Evolutionary conservation across 2,329 filamentous ascomycete genomes (phyloP).

Genomic region (Pestalotiopsis sp.): DNA sequence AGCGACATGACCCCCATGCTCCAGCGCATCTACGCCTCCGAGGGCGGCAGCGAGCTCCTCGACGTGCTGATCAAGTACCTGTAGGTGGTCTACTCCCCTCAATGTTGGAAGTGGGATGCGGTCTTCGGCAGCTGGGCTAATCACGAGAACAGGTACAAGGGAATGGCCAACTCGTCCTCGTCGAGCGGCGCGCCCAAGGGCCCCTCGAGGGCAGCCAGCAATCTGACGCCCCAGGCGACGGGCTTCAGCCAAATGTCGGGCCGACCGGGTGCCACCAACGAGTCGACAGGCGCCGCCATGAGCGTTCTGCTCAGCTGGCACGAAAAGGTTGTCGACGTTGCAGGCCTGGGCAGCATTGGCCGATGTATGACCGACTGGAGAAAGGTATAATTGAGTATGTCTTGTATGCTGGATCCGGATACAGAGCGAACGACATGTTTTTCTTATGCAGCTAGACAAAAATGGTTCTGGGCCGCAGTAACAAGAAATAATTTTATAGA

Average conservation of each 20-base stretch:
- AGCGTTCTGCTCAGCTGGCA: constrained; percentile 98
- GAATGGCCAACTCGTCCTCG: constrained; percentile 65
- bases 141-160: constrained; percentile 71
- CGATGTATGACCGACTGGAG: constrained; percentile 96
- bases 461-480: too few species aligned
- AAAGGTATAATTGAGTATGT: constrained; percentile 65
- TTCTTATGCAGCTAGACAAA: neutral
- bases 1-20: constrained; percentile 93
- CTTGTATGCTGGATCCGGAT: neutral
- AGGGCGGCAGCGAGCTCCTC: constrained; percentile 80
- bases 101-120: neutral
- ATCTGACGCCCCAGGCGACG: constrained; percentile 74
- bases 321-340: constrained; percentile 95
- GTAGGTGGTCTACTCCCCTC: constrained; percentile 52
- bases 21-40: constrained; percentile 75
- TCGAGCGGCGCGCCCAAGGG: constrained; percentile 38
- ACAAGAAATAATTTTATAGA: too few species aligned
- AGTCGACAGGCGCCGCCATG: constrained; percentile 85
- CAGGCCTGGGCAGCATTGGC: constrained; percentile 87
- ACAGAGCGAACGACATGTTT: neutral
- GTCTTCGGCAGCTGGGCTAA: neutral
- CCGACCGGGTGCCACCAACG: constrained; percentile 55
- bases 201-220: constrained; percentile 46
- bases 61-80: constrained; percentile 98
- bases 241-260: constrained; percentile 82